Percentiles rank a stretch among this genome's conserved stretches.
Evolutionary conservation across 768 basidiomycete species (phyloP).

Genomic region (Kwoniella shandongensis): DNA sequence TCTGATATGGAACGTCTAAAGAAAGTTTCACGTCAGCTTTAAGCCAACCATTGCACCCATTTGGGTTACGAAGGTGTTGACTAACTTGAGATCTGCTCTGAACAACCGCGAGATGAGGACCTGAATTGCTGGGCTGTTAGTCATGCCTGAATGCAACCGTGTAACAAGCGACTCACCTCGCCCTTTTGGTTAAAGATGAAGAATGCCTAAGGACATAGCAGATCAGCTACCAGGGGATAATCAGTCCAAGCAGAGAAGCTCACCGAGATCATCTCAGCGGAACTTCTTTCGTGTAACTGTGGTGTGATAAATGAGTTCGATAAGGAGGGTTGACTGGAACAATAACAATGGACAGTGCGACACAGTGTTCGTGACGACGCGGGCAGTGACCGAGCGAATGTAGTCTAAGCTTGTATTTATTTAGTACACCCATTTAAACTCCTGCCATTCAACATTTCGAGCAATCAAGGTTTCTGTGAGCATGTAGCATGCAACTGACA

Average conservation of each 20-base stretch:
- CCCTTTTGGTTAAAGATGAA: conserved; percentile 99
- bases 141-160: too few species aligned
- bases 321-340: too few species aligned
- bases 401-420: too few species aligned
- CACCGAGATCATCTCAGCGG: conserved; percentile 44
- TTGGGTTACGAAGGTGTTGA: conserved; percentile 11
- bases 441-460: too few species aligned
- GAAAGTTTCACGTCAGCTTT: conserved; percentile 2
- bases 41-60: too few species aligned
- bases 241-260: conserved; percentile 2
- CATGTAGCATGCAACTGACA: too few species aligned
- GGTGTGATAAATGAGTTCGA: too few species aligned
- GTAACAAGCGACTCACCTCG: conserved; percentile 64
- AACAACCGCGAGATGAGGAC: conserved; percentile 95
- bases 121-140: too few species aligned
- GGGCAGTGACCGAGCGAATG: background rate
- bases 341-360: conserved; percentile 3
- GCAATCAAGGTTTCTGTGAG: too few species aligned
- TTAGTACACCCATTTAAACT: too few species aligned
- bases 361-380: background rate
- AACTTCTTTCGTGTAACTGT: too few species aligned
- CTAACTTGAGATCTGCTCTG: conserved; percentile 93
- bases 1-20: conserved; percentile 90
- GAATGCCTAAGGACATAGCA: conserved; percentile 68
- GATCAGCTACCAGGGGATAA: conserved; percentile 15